A percentile compares a stretch with the other conserved stretches of the same genome.
Evolutionary conservation across 768 basidiomycete genomes (phyloP).

Genomic region (Lactifluus subvellereus): DNA sequence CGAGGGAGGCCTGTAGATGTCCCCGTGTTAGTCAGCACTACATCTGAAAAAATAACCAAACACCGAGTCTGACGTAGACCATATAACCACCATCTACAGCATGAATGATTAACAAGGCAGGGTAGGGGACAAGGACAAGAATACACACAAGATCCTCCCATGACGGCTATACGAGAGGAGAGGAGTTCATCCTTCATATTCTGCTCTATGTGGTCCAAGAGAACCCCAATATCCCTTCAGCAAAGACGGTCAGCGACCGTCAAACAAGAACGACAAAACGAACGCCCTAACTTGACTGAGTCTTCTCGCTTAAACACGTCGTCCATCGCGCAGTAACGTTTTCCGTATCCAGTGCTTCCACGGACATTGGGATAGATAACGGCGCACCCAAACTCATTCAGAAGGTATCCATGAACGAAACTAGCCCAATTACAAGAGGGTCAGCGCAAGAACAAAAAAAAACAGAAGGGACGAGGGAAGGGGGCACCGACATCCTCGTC

Average conservation of each 20-base stretch:
- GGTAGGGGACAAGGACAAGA: neutral
- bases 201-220: constrained; percentile 34
- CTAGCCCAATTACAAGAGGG: neutral
- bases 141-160: constrained; percentile 38
- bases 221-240: constrained; percentile 35
- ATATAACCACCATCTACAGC: constrained; percentile 19
- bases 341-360: constrained; percentile 40
- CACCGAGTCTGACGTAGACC: constrained; percentile 12
- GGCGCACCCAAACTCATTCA: constrained; percentile 39
- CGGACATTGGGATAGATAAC: constrained; percentile 41
- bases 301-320: constrained; percentile 41
- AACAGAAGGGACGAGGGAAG: neutral
- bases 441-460: neutral
- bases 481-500: constrained; percentile 30
- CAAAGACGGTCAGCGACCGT: neutral
- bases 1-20: constrained; percentile 33
- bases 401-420: constrained; percentile 36
- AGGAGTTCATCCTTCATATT: constrained; percentile 33
- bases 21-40: neutral
- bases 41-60: neutral
- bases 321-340: constrained; percentile 36
- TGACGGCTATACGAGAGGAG: constrained; percentile 36
- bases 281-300: constrained; percentile 34
- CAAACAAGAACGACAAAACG: neutral
- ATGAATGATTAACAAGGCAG: neutral